Conservation (phyloP, 2,329 filamentous ascomycete species). For the Aphanoascus verrucosus region DNA sequence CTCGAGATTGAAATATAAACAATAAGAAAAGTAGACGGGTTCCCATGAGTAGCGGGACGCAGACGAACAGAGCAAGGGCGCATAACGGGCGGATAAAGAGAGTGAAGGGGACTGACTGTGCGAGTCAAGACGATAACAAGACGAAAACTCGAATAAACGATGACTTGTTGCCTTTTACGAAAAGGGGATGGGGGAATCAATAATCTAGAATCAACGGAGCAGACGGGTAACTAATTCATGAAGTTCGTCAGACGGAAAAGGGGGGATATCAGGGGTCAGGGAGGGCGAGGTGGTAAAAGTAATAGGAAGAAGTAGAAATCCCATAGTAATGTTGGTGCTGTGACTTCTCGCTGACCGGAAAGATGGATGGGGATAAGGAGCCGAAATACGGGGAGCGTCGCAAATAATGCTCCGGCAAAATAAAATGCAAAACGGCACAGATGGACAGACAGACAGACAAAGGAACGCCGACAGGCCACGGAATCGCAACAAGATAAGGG, state of each 20-base stretch:
- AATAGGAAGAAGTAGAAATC: too few species aligned
- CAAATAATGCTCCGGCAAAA: not conserved
- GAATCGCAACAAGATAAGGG: not conserved
- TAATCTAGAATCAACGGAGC: not conserved
- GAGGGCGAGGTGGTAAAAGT: not conserved
- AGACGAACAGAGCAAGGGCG: too few species aligned
- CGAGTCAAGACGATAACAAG: not conserved
- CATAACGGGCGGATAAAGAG: not conserved
- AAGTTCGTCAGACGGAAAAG: not conserved
- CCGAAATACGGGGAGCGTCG: not conserved
- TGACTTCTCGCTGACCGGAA: not conserved
- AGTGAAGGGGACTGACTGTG: not conserved
- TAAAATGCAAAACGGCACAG: not conserved
- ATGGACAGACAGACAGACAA: conserved; percentile 7
- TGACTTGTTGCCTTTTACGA: not conserved
- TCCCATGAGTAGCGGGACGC: too few species aligned
- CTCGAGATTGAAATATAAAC: not conserved
- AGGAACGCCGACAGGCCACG: conserved; percentile 6
- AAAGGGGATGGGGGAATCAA: conserved; percentile 2
- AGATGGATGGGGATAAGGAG: too few species aligned
- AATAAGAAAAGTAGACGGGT: not conserved
- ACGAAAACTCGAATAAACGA: not conserved
- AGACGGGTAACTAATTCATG: not conserved
- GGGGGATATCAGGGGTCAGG: not conserved
- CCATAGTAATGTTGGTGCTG: too few species aligned